Evolutionary conservation across 805 yeast species (phyloP).

Genomic region (Lipomyces japonicus): DNA sequence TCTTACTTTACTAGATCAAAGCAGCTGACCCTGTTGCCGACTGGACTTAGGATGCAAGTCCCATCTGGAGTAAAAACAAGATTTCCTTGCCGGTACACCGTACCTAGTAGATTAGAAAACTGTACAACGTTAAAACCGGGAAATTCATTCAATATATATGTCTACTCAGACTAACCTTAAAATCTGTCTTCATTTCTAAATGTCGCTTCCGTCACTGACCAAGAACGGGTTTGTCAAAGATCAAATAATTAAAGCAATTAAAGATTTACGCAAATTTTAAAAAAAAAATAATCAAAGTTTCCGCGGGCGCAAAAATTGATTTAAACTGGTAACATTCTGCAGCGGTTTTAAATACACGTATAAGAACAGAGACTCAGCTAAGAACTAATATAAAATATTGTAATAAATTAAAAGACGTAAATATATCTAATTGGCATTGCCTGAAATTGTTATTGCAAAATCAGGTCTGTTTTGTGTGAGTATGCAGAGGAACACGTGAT

Average conservation of each 20-base stretch:
- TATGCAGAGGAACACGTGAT: no score
- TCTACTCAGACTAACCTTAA: constrained; percentile 36
- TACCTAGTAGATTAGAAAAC: constrained; percentile 86
- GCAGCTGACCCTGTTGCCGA: constrained; percentile 86
- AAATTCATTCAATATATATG: neutral
- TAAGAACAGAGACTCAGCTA: no score
- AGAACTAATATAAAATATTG: no score
- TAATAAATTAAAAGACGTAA: no score
- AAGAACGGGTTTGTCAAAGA: neutral
- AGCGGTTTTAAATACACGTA: no score
- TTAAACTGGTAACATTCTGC: neutral
- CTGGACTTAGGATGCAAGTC: constrained; percentile 76
- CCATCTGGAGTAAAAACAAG: constrained; percentile 84
- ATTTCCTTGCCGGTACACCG: constrained; percentile 93
- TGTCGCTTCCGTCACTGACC: neutral
- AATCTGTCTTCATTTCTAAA: constrained; percentile 75
- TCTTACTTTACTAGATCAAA: constrained; percentile 64
- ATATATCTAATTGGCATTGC: no score
- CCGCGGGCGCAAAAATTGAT: neutral
- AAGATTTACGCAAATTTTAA: neutral
- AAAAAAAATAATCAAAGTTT: neutral
- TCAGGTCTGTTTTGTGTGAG: no score
- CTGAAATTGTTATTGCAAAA: no score
- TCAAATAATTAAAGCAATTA: neutral
- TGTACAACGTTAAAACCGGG: constrained; percentile 36